Percentiles rank a stretch among this genome's conserved stretches.
phyloP scores from a whole-genome alignment of 2,329 filamentous ascomycete species.

The Rachicladosporium sp. region DNA sequence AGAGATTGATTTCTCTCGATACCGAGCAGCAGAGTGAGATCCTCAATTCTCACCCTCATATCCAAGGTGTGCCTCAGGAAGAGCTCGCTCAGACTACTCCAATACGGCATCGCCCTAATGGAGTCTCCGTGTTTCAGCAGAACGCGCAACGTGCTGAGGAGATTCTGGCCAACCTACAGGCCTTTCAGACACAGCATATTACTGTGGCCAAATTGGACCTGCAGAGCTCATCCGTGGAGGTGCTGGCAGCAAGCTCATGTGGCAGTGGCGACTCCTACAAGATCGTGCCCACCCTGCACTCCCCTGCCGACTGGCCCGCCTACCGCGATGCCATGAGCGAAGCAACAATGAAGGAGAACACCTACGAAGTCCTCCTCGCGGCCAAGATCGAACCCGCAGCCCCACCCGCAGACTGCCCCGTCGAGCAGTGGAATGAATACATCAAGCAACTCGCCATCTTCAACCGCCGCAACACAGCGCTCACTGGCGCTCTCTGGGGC shows the following conservation, averaged over 20 bases:
- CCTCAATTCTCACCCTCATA: no score
- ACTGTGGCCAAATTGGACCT: constrained; percentile 15
- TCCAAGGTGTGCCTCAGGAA: no score
- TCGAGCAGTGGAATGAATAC: constrained; percentile 23
- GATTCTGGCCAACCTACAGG: constrained; percentile 11
- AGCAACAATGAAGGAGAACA: constrained; percentile 21
- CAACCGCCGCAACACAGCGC: constrained; percentile 17
- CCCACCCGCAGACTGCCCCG: constrained; percentile 11
- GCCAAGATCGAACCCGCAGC: constrained; percentile 17
- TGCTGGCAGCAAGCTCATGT: constrained; percentile 18
- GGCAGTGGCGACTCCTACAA: constrained; percentile 20
- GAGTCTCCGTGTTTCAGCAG: constrained; percentile 1
- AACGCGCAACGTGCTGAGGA: constrained; percentile 3
- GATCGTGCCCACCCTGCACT: constrained; percentile 8
- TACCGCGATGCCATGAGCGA: constrained; percentile 17
- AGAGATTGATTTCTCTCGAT: no score
- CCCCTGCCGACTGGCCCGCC: constrained; percentile 14
- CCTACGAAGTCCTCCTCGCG: constrained; percentile 17
- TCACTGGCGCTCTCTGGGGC: constrained; percentile 15
- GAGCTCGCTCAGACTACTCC: no score
- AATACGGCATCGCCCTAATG: background rate
- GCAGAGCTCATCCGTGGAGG: constrained; percentile 17
- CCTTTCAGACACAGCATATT: constrained; percentile 18
- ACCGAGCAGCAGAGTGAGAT: no score
- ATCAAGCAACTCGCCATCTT: constrained; percentile 23